phyloP scores from a whole-genome alignment of 805 yeast genomes.

The Kodamaea lidongshanica region DNA sequence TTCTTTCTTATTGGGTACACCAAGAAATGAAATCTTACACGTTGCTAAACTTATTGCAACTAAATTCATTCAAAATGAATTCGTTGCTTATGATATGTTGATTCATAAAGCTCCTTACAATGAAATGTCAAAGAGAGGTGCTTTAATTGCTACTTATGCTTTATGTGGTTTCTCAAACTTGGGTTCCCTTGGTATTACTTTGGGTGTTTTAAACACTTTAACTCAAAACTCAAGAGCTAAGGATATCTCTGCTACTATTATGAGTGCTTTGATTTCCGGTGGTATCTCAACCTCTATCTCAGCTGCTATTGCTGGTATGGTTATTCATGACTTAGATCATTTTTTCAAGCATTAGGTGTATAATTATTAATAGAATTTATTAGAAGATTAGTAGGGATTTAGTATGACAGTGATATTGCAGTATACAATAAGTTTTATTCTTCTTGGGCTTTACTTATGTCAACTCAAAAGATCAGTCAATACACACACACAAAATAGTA shows the following conservation, averaged over 20 bases:
- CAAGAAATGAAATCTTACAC: constrained; percentile 44
- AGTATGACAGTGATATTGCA: too few relatives aligned
- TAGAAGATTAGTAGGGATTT: too few relatives aligned
- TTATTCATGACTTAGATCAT: constrained; percentile 42
- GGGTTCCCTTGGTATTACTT: constrained; percentile 55
- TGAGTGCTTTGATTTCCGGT: constrained; percentile 48
- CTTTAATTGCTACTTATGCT: constrained; percentile 53
- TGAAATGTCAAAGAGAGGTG: constrained; percentile 44
- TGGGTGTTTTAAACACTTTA: constrained; percentile 53
- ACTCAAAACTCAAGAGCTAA: constrained; percentile 45
- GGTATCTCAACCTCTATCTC: constrained; percentile 48
- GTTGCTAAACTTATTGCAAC: constrained; percentile 49
- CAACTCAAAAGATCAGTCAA: too few relatives aligned
- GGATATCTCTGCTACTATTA: constrained; percentile 41
- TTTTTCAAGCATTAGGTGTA: constrained; percentile 10
- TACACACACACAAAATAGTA: too few relatives aligned
- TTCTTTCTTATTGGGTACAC: constrained; percentile 53
- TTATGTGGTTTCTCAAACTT: constrained; percentile 59
- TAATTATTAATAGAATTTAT: too few relatives aligned
- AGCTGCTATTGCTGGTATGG: constrained; percentile 61
- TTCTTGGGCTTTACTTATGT: too few relatives aligned
- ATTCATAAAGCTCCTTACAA: constrained; percentile 39
- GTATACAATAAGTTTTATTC: too few relatives aligned
- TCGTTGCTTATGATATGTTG: constrained; percentile 45
- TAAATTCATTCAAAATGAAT: constrained; percentile 59